A percentile compares a stretch with the other conserved stretches of the same genome.
phyloP scores from a whole-genome alignment of 805 yeast species.

The Metschnikowia santaceciliae region DNA sequence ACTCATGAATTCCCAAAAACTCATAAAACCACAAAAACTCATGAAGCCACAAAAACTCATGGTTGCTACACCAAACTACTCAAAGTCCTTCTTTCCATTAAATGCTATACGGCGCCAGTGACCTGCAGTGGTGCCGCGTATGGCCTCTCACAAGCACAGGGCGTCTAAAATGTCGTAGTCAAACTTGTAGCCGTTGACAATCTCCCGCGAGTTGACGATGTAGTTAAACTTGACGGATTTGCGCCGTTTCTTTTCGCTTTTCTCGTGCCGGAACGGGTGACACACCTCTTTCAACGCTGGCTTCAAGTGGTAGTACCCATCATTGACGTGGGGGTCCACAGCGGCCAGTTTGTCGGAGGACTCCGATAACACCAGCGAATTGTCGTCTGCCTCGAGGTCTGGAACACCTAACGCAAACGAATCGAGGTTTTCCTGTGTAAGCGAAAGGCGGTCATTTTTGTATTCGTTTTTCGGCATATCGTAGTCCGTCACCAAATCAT shows the following conservation, averaged over 20 bases:
- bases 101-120: not conserved
- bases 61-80: not conserved
- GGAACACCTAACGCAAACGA: not conserved
- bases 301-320: constrained; percentile 17
- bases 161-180: constrained; percentile 44
- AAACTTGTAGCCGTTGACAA: constrained; percentile 39
- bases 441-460: not conserved
- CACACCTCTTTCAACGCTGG: constrained; percentile 16
- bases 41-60: no score
- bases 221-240: constrained; percentile 39
- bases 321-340: constrained; percentile 7
- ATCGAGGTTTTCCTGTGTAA: constrained; percentile 9
- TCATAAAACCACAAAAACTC: no score
- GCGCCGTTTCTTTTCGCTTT: constrained; percentile 16
- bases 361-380: constrained; percentile 9
- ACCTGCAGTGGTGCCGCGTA: not conserved
- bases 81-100: not conserved
- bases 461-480: no score
- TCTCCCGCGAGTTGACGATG: constrained; percentile 43
- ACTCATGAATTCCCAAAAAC: no score
- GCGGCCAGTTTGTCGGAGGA: constrained; percentile 7
- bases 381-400: constrained; percentile 11
- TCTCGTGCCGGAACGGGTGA: constrained; percentile 3
- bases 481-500: not conserved
- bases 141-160: constrained; percentile 22